phyloP scores from a whole-genome alignment of 179 eudicot genomes.

The Beta lomatogona region DNA sequence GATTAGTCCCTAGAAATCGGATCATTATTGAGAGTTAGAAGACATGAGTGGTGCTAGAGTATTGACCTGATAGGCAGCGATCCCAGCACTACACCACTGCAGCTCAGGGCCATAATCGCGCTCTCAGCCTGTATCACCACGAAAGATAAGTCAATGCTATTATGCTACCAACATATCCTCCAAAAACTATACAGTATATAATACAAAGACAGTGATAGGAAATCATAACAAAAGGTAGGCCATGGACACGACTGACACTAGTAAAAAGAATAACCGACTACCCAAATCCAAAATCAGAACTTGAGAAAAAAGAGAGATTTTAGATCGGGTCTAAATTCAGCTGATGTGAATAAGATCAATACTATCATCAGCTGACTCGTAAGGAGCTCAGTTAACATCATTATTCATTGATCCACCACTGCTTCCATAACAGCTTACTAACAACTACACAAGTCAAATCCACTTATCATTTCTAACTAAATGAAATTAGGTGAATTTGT shows the following conservation, averaged over 20 bases:
- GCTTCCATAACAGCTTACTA: not conserved
- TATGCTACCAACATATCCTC: too few relatives aligned
- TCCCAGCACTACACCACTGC: slow-evolving; percentile 85
- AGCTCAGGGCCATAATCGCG: slow-evolving; percentile 86
- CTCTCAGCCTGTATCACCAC: slow-evolving; percentile 76
- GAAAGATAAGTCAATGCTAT: not conserved
- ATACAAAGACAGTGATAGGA: not conserved
- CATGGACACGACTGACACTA: not conserved
- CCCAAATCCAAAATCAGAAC: not conserved
- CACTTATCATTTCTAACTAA: not conserved
- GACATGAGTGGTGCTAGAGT: not conserved
- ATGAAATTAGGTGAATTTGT: not conserved
- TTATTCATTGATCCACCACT: not conserved
- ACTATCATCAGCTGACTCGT: not conserved
- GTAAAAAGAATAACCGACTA: not conserved
- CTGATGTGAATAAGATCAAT: too few relatives aligned
- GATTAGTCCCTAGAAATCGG: slow-evolving; percentile 3
- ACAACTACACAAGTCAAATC: not conserved
- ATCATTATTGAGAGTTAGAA: not conserved
- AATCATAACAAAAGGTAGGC: not conserved
- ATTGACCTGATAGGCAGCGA: slow-evolving; percentile 78
- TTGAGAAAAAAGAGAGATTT: not conserved
- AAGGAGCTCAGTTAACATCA: not conserved
- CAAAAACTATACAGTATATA: too few relatives aligned
- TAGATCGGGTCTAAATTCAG: not conserved